Evolutionary conservation across 139 green algal genomes (phyloP).

Genomic region (Ettlia oleoabundans): DNA sequence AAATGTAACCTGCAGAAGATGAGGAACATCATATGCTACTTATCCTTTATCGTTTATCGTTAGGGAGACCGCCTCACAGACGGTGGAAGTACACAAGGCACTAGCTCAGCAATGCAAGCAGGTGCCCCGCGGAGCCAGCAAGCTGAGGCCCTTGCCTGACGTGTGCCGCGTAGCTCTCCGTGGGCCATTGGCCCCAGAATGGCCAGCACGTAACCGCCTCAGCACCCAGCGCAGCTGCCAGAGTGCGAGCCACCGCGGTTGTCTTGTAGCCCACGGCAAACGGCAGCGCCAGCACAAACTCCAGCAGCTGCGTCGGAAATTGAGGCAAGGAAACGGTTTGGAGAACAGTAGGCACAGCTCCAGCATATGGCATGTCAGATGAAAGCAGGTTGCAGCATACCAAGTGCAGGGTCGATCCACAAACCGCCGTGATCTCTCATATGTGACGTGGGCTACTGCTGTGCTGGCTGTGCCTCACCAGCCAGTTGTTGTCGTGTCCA

Average conservation of each 20-base stretch:
- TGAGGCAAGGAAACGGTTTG: neutral
- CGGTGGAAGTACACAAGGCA: no score
- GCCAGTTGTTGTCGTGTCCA: conserved; percentile 69
- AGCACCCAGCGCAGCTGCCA: conserved; percentile 43
- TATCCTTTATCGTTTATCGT: no score
- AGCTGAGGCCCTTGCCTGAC: neutral
- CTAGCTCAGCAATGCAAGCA: no score
- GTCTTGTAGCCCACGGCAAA: conserved; percentile 62
- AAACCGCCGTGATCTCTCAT: neutral
- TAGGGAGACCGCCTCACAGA: no score
- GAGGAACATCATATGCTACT: neutral
- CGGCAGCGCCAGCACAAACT: conserved; percentile 59
- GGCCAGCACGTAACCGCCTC: conserved; percentile 67
- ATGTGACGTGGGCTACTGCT: neutral
- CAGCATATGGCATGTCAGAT: no score
- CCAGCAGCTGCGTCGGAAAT: conserved; percentile 58
- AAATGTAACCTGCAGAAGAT: conserved; percentile 56
- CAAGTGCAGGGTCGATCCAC: no score
- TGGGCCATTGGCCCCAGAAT: conserved; percentile 55
- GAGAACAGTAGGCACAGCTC: neutral
- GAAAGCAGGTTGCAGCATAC: no score
- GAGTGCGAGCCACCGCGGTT: conserved; percentile 31
- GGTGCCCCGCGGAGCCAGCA: no score
- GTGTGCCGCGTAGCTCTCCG: conserved; percentile 26
- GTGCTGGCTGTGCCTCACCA: conserved; percentile 7